Evolutionary conservation across 129 eudicot species (phyloP), one percentile per base, ranked within the genome.

Genomic region (Calendula officinalis): DNA sequence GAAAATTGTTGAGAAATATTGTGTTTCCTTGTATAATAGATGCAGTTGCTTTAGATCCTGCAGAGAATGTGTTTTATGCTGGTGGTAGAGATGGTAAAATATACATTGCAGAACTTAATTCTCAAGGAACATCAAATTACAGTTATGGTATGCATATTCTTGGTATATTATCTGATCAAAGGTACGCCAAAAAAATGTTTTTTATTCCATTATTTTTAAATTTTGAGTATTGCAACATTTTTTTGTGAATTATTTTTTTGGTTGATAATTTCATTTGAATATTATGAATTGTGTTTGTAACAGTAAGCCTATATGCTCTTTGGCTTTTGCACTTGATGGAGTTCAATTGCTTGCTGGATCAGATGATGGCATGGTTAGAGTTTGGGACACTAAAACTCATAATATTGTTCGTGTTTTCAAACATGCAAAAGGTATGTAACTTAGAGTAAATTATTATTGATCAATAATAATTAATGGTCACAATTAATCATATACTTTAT

Each of bases 361-460:
- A 45, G 98, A 84, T 67, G 98, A 91, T 81, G 98, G 98, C 64
- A 74, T 84, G 78, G 78, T 91, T 81, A 83, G 98, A 55, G 82
- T 91, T 46, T 87, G 94, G 94, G 94, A 91, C 79, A 85, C 98
- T 38, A 82, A 70, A 70, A 82, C 81, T 11, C 82, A 62, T 67
- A 91, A 87, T 65, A 84, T 87, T 33, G 60, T 75, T 74, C 98
- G 98, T 32, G 72, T 87, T 61, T 69, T 91, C 42, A 87, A 76
- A 70, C 96, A 91, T 71, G 79, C 86, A 14, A 91, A 91, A 84
- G 96, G 98, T 87, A 83, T 36, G 30, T 22, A 63, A 14, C 4
- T 53, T 6, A 43, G 8, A 4, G 42, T 60, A 10, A 44, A 5
- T 27, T 22, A n/a, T n/a, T n/a, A n/a, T n/a, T n/a, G n/a, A n/a